Evolutionary conservation across 2,329 filamentous ascomycete genomes (phyloP), one percentile per base, ranked within the genome.

Genomic region (Penicillium polonicum): DNA sequence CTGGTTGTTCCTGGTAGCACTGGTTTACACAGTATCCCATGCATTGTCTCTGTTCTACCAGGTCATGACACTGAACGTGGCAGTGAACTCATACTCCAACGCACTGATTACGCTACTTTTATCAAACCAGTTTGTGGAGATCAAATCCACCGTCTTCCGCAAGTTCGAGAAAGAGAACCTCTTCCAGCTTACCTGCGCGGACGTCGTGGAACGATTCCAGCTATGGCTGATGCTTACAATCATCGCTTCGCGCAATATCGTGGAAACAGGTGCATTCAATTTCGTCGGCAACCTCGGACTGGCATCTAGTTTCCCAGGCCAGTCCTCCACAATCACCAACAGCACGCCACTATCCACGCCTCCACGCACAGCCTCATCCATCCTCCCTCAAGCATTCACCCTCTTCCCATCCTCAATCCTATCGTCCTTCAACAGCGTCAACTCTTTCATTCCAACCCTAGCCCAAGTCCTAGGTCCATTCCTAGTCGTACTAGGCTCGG

Each of bases 111-210:
- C 94, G 0, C 83, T 99, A 0, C 81, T 99, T 2, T 85, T 99
- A 72, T 97, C 92, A 7, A 99, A 97, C 70, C 95, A 99, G 71
- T 99, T 99, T 68, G 94, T 99, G 43, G 94, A 99, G 77, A 96
- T 99, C 80, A 99, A 99, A 72, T 91, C 91, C 60, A 95, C 92
- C 0, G 95, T 99, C 0, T 99, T 99, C 81, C 97, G 99, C 79
- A 94, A 93, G 60, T 96, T 97, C 62, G 94, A 99, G 68, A 97
- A 97, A 73, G 94, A 99, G 71, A 97, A 96, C 64, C 80, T 96
- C 0, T 99, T 99, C 71, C 94, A 99, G 73, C 82, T 99, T 15
- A 96, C 93, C 0, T 99, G 94, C 65, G 93, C 94, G 4, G 94
- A 99, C 71, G 88, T 99, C 35, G 94, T 99, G 2, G 94, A 99